Evolutionary conservation across 805 yeast genomes (phyloP).

Genomic region (Starmera dryadoides): DNA sequence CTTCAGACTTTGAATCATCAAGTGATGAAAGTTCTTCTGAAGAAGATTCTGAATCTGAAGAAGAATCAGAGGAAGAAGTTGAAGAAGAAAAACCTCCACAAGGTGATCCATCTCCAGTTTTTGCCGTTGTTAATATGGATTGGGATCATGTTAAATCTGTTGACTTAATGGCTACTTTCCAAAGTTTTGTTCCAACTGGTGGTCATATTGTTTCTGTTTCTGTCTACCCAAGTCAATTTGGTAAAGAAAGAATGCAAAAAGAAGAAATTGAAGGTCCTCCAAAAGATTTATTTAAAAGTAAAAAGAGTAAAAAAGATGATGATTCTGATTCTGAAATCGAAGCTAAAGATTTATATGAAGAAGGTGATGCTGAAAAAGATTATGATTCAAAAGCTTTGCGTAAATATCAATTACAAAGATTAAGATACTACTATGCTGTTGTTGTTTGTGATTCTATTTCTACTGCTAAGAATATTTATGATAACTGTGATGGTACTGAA

Average conservation of each 20-base stretch:
- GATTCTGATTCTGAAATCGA: slow-evolving; percentile 47
- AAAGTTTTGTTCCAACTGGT: slow-evolving; percentile 73
- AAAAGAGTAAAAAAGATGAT: slow-evolving; percentile 26
- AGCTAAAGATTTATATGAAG: slow-evolving; percentile 67
- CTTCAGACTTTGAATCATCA: slow-evolving; percentile 31
- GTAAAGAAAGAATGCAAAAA: slow-evolving; percentile 82
- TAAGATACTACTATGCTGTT: slow-evolving; percentile 90
- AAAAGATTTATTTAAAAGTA: slow-evolving; percentile 61
- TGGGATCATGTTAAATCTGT: slow-evolving; percentile 93
- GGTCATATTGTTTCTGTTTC: slow-evolving; percentile 64
- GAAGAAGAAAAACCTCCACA: slow-evolving; percentile 63
- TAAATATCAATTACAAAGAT: slow-evolving; percentile 85
- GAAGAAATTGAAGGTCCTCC: slow-evolving; percentile 95
- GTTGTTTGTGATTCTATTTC: slow-evolving; percentile 69
- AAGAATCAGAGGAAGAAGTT: slow-evolving; percentile 47
- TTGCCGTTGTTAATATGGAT: slow-evolving; percentile 94
- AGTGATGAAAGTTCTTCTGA: slow-evolving; percentile 37
- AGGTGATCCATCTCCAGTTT: slow-evolving; percentile 74
- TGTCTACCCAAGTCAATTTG: slow-evolving; percentile 85
- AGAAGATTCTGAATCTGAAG: slow-evolving; percentile 37
- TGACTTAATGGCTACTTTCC: slow-evolving; percentile 84
- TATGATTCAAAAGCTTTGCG: slow-evolving; percentile 80
- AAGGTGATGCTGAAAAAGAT: slow-evolving; percentile 76
- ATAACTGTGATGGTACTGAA: slow-evolving; percentile 90
- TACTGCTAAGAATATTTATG: slow-evolving; percentile 72